Conservation (phyloP, 345 rosid genomes). For the Eucalyptus tenuipes region DNA sequence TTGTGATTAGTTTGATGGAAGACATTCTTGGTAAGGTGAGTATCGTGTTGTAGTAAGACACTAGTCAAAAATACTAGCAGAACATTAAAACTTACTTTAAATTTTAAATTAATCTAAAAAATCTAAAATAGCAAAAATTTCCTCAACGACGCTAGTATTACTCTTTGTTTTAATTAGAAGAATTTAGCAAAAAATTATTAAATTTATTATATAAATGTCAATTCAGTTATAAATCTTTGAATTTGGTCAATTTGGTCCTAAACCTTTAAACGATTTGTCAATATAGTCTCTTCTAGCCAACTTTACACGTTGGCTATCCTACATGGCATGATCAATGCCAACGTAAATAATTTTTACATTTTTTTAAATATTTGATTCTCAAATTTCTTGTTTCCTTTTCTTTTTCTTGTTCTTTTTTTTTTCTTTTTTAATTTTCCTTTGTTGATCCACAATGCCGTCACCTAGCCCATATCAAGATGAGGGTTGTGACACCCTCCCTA, state of each 20-base stretch:
- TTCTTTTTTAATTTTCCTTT: neutral
- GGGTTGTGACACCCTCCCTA: neutral
- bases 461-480: neutral
- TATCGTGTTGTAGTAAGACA: neutral
- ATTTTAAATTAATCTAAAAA: neutral
- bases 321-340: fast-evolving
- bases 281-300: fast-evolving
- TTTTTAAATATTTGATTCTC: too few relatives aligned
- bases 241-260: fast-evolving
- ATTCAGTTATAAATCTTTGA: fast-evolving
- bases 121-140: neutral
- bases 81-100: neutral
- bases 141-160: neutral
- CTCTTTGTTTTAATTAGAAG: neutral
- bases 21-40: neutral
- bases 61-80: neutral
- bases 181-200: too few relatives aligned
- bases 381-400: too few relatives aligned
- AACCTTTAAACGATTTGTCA: too few relatives aligned
- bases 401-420: fast-evolving
- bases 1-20: neutral
- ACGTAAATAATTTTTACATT: too few relatives aligned
- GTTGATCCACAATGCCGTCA: neutral
- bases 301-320: fast-evolving
- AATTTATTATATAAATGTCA: fast-evolving